phyloP scores from a whole-genome alignment of 2,329 filamentous ascomycete species.

The Sclerotinia spermophila region DNA sequence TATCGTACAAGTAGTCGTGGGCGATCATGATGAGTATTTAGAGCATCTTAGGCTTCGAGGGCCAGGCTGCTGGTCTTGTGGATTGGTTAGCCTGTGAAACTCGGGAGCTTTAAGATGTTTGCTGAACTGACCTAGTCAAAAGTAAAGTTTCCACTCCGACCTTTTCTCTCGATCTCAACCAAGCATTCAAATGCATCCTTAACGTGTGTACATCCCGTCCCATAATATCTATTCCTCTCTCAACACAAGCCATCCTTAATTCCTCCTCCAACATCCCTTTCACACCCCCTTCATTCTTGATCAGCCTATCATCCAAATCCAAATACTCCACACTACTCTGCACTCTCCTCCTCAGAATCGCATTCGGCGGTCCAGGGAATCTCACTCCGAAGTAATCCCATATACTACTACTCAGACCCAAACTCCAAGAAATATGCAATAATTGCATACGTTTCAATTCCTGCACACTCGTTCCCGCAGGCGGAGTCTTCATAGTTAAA shows the following conservation, averaged over 20 bases:
- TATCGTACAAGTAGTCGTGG: slow-evolving; percentile 6
- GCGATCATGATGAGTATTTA: neutral
- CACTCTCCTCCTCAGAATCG: slow-evolving; percentile 54
- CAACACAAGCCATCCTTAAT: slow-evolving; percentile 65
- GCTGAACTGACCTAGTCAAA: slow-evolving; percentile 37
- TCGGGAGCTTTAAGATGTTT: neutral
- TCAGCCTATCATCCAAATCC: slow-evolving; percentile 65
- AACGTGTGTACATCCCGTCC: slow-evolving; percentile 40
- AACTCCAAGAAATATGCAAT: slow-evolving; percentile 41
- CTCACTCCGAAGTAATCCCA: slow-evolving; percentile 44
- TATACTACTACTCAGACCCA: slow-evolving; percentile 41
- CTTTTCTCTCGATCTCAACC: slow-evolving; percentile 41
- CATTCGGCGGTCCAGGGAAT: slow-evolving; percentile 41
- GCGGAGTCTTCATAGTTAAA: slow-evolving; percentile 31
- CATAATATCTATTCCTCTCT: slow-evolving; percentile 60
- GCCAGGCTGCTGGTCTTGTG: slow-evolving; percentile 35
- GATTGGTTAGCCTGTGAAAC: slow-evolving; percentile 17
- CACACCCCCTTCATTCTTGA: slow-evolving; percentile 61
- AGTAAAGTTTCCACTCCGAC: slow-evolving; percentile 33
- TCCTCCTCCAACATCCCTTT: slow-evolving; percentile 58
- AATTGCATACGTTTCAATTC: slow-evolving; percentile 40
- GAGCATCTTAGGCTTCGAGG: slow-evolving; percentile 21
- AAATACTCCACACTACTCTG: slow-evolving; percentile 58
- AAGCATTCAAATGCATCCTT: slow-evolving; percentile 39
- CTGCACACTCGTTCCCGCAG: slow-evolving; percentile 22